Evolutionary conservation across 768 basidiomycete species (phyloP).

Genomic region (Suillus weaverae): DNA sequence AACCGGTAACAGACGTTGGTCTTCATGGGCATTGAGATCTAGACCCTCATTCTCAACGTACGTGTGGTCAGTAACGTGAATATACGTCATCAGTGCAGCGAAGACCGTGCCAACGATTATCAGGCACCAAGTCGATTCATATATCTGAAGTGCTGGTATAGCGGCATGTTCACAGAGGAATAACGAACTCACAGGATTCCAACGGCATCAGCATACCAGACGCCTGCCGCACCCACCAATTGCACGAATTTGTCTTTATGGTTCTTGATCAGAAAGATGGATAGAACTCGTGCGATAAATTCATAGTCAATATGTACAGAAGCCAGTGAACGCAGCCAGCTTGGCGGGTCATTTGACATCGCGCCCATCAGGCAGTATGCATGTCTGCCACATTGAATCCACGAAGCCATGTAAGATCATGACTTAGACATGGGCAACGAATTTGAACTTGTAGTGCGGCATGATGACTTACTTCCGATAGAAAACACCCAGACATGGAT

Average conservation of each 20-base stretch:
- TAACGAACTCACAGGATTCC: constrained; percentile 51
- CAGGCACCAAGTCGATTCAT: constrained; percentile 72
- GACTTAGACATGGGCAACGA: constrained; percentile 52
- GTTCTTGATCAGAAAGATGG: not conserved
- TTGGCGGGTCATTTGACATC: constrained; percentile 75
- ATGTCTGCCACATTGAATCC: constrained; percentile 77
- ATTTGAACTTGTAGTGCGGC: too few relatives aligned
- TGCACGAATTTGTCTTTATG: constrained; percentile 64
- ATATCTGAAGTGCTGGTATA: constrained; percentile 32
- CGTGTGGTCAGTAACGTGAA: constrained; percentile 59
- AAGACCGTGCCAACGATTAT: constrained; percentile 60
- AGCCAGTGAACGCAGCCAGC: constrained; percentile 69
- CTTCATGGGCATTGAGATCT: constrained; percentile 37
- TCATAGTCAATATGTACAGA: constrained; percentile 51
- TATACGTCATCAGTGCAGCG: constrained; percentile 64
- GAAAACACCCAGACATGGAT: too few relatives aligned
- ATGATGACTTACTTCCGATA: too few relatives aligned
- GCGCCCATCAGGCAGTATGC: constrained; percentile 79
- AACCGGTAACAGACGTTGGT: not conserved
- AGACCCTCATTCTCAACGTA: constrained; percentile 50
- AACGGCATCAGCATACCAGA: constrained; percentile 65
- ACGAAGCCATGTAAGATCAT: constrained; percentile 68
- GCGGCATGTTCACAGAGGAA: constrained; percentile 1
- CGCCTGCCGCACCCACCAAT: constrained; percentile 66
- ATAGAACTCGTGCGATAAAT: not conserved